Evolutionary conservation across 164 flowering plant genomes (phyloP).

Genomic region (Saururus chinensis): DNA sequence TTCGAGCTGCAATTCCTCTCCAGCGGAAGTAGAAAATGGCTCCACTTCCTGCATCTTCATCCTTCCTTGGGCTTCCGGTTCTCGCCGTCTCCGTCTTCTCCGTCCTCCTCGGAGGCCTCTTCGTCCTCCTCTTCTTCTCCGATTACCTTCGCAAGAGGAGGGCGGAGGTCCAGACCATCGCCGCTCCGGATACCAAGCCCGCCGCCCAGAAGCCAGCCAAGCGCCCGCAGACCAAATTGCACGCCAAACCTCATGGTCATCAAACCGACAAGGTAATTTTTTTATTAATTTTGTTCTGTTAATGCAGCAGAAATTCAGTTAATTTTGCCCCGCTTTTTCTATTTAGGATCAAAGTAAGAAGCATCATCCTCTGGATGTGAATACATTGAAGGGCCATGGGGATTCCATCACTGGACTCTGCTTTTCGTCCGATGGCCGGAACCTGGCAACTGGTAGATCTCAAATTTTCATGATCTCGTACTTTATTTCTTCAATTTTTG

Average conservation of each 20-base stretch:
- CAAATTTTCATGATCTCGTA: neutral
- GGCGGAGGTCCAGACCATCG: conserved; percentile 44
- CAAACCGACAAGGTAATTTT: conserved; percentile 54
- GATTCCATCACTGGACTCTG: conserved; percentile 66
- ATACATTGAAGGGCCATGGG: conserved; percentile 90
- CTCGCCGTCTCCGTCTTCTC: conserved; percentile 39
- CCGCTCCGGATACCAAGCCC: conserved; percentile 25
- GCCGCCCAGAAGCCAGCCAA: conserved; percentile 19
- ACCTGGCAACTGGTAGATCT: conserved; percentile 76
- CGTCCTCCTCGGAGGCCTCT: conserved; percentile 34
- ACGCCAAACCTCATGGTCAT: conserved; percentile 51
- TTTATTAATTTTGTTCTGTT: neutral
- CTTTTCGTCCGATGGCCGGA: conserved; percentile 67
- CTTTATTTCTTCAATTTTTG: neutral
- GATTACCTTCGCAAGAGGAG: conserved; percentile 46
- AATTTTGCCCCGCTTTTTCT: neutral
- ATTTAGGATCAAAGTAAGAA: conserved; percentile 59
- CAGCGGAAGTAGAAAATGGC: conserved; percentile 4
- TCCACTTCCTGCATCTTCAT: conserved; percentile 3
- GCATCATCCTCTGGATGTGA: conserved; percentile 85
- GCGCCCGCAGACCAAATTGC: conserved; percentile 32
- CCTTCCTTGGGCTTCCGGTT: conserved; percentile 19
- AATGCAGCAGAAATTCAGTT: neutral
- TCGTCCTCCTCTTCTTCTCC: conserved; percentile 39
- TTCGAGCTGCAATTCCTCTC: too few relatives aligned